Evolutionary conservation across 2,329 filamentous ascomycete species (phyloP).

Genomic region (Sphaceloma murrayae): DNA sequence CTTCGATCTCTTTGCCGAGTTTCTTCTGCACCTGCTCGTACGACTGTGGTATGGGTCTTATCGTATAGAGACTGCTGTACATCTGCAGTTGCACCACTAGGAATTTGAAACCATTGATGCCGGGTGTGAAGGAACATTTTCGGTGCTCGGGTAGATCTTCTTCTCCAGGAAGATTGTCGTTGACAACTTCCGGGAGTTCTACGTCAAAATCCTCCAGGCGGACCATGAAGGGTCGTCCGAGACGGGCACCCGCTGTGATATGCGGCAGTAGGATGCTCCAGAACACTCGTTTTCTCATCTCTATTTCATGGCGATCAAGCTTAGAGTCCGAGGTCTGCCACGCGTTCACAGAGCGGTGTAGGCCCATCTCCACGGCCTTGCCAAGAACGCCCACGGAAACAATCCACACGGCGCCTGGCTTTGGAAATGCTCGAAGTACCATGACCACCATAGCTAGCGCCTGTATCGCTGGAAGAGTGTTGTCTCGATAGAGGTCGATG

Average conservation of each 20-base stretch:
- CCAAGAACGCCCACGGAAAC: constrained; percentile 56
- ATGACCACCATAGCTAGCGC: constrained; percentile 61
- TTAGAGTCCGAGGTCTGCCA: constrained; percentile 41
- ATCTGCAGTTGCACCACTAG: constrained; percentile 61
- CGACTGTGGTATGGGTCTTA: constrained; percentile 50
- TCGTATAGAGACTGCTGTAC: constrained; percentile 66
- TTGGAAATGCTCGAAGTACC: constrained; percentile 68
- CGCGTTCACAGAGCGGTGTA: constrained; percentile 61
- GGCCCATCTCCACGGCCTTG: constrained; percentile 62
- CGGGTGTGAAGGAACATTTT: constrained; percentile 60
- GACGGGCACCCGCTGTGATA: constrained; percentile 61
- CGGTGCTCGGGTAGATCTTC: constrained; percentile 35
- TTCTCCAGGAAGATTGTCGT: constrained; percentile 61
- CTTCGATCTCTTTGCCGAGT: constrained; percentile 55
- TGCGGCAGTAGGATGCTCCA: constrained; percentile 61
- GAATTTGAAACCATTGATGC: constrained; percentile 55
- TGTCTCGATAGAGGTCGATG: constrained; percentile 53
- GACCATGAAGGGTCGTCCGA: constrained; percentile 68
- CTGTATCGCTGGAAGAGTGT: constrained; percentile 58
- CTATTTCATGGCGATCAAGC: constrained; percentile 51
- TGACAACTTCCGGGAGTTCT: constrained; percentile 61
- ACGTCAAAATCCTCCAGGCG: constrained; percentile 67
- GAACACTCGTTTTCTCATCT: constrained; percentile 69
- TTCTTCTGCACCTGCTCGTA: constrained; percentile 56
- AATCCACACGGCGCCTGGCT: constrained; percentile 64